These are phyloP conservation scores for Neurospora africana DNA, from an alignment of 495 filamentous ascomycete species.

Conservation along the genomic window DNA sequence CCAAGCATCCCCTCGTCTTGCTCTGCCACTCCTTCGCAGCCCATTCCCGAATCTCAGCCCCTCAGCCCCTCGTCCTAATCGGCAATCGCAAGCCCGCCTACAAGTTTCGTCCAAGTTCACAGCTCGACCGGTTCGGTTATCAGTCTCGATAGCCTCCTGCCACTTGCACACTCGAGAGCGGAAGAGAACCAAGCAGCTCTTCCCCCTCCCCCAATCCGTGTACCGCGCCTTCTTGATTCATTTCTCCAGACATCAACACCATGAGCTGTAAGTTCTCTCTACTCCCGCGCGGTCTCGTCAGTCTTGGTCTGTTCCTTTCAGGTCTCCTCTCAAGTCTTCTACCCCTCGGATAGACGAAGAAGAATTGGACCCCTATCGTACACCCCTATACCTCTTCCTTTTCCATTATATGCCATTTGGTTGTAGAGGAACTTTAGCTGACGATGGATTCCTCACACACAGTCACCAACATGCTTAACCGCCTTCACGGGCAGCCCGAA, in stretches of 20 bases:
- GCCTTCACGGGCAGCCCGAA: slow-evolving; percentile 93
- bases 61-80: slow-evolving; percentile 13
- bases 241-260: slow-evolving; percentile 14
- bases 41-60: slow-evolving; percentile 13
- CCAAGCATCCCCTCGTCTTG: slow-evolving; percentile 10
- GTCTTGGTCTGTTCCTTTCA: slow-evolving; percentile 14
- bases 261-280: slow-evolving; percentile 30
- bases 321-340: neutral
- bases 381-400: neutral
- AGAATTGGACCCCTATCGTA: neutral
- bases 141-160: slow-evolving; percentile 1
- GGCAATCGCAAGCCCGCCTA: neutral
- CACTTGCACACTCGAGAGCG: slow-evolving; percentile 1
- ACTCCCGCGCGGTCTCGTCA: slow-evolving; percentile 12
- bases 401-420: neutral
- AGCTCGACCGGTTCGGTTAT: neutral
- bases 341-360: neutral
- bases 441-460: slow-evolving; percentile 6
- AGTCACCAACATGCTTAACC: slow-evolving; percentile 92
- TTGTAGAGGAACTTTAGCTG: neutral
- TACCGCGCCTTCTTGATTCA: slow-evolving; percentile 3
- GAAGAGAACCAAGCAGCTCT: slow-evolving; percentile 1
- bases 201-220: neutral
- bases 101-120: neutral
- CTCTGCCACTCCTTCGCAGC: slow-evolving; percentile 11